These are phyloP conservation scores for Lolium perenne DNA, from an alignment of 176 grass and related monocot genomes.

Conservation along the genomic window DNA sequence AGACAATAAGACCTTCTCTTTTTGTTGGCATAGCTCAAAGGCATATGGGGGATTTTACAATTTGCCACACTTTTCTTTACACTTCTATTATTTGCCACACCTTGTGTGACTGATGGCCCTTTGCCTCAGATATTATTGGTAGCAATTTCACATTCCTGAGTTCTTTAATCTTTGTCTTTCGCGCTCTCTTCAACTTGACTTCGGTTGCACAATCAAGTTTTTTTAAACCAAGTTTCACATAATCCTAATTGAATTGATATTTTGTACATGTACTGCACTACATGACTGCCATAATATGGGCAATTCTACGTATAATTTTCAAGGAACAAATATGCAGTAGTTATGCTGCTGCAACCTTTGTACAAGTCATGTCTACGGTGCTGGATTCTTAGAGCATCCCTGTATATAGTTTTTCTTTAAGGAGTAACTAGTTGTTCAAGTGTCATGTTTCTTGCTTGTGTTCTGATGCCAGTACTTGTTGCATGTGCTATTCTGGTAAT, in stretches of 20 bases:
- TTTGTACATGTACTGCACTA: not conserved
- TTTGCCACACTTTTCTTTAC: too few relatives aligned
- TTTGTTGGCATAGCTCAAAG: constrained; percentile 16
- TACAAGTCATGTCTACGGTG: constrained; percentile 13
- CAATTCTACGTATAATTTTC: constrained; percentile 15
- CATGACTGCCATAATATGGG: not conserved
- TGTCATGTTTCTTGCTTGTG: not conserved
- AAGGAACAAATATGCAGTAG: not conserved
- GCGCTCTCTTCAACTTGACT: too few relatives aligned
- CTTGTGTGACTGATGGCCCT: not conserved
- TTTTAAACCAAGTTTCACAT: constrained; percentile 3
- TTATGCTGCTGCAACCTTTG: constrained; percentile 15
- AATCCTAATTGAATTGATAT: constrained; percentile 29
- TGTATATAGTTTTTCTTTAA: constrained; percentile 4
- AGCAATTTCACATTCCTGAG: not conserved
- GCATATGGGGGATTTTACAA: not conserved
- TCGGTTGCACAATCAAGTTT: not conserved
- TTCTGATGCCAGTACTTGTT: constrained; percentile 9
- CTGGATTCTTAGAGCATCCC: constrained; percentile 21
- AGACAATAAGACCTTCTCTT: not conserved
- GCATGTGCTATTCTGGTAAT: constrained; percentile 1
- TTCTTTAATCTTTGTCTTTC: not conserved
- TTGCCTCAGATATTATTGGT: constrained; percentile 26
- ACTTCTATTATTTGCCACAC: too few relatives aligned
- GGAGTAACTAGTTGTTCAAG: constrained; percentile 11